phyloP scores from a whole-genome alignment of 805 yeast genomes.

The Starmerella floricola region DNA sequence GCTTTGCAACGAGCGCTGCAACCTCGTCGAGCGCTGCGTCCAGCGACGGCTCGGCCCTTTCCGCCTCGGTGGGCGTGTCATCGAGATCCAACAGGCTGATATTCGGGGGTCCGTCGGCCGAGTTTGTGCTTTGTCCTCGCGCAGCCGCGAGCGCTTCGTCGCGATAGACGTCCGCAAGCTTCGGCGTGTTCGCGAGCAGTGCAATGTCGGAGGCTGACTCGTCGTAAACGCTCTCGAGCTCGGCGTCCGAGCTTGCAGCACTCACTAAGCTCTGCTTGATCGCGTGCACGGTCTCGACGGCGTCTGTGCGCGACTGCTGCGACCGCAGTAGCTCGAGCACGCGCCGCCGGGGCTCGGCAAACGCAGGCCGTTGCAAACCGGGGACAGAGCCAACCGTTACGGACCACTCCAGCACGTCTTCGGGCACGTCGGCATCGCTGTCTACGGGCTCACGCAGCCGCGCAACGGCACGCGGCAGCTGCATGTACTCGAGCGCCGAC shows the following conservation, averaged over 20 bases:
- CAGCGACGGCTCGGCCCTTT: background rate
- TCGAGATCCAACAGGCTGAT: constrained; percentile 13
- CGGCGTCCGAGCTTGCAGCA: constrained; percentile 40
- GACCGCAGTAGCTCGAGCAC: constrained; percentile 25
- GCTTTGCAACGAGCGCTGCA: constrained; percentile 46
- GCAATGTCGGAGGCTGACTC: constrained; percentile 36
- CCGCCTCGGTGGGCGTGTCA: background rate
- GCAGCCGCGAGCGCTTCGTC: background rate
- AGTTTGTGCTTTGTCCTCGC: too few species aligned
- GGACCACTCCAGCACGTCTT: constrained; percentile 33
- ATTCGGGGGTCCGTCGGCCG: background rate
- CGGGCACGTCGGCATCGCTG: constrained; percentile 26
- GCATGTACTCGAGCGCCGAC: constrained; percentile 70
- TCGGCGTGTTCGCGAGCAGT: constrained; percentile 36
- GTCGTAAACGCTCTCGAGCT: constrained; percentile 42
- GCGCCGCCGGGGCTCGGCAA: constrained; percentile 24
- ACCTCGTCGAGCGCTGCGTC: constrained; percentile 34
- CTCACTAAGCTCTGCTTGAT: constrained; percentile 29
- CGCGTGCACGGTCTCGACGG: constrained; percentile 2
- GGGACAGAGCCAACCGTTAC: constrained; percentile 17
- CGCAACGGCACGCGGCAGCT: constrained; percentile 42
- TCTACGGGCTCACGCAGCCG: constrained; percentile 2
- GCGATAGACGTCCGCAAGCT: constrained; percentile 5
- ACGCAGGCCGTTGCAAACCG: constrained; percentile 12
- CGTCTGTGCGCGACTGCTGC: constrained; percentile 13